These are phyloP conservation scores for Pugionium dolabratum DNA, from an alignment of 345 rosid genomes.

Conservation along the genomic window DNA sequence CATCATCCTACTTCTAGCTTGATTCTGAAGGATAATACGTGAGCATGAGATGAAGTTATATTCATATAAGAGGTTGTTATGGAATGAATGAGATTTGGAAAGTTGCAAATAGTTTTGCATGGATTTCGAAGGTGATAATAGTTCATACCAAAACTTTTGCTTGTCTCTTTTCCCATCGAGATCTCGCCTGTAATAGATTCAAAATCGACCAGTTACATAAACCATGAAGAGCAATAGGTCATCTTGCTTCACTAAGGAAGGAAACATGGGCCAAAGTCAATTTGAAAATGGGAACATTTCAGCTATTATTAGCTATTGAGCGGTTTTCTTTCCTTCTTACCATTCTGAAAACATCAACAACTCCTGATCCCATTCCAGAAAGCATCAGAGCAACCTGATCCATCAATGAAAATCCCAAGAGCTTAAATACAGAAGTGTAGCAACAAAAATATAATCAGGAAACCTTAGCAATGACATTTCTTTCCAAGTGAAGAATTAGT, in stretches of 20 bases:
- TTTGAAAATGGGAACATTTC: neutral
- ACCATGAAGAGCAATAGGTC: neutral
- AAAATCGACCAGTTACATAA: conserved; percentile 17
- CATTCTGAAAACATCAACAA: conserved; percentile 79
- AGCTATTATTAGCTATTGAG: conserved; percentile 1
- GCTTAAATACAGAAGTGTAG: conserved; percentile 3
- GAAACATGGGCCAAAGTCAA: conserved; percentile 6
- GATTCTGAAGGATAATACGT: conserved; percentile 47
- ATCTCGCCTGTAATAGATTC: conserved; percentile 62
- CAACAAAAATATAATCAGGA: conserved; percentile 5
- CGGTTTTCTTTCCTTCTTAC: conserved; percentile 44
- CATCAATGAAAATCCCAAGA: conserved; percentile 32
- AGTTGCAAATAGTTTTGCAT: conserved; percentile 5
- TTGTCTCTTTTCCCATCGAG: conserved; percentile 95
- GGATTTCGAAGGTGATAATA: neutral
- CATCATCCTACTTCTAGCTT: conserved; percentile 78
- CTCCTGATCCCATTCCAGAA: conserved; percentile 88
- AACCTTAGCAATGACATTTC: conserved; percentile 9
- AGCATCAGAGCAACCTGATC: conserved; percentile 93
- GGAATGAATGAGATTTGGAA: neutral
- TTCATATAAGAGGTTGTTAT: neutral
- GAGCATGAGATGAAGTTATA: neutral
- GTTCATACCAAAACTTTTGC: conserved; percentile 82
- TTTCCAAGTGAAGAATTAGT: neutral
- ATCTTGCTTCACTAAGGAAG: neutral